Evolutionary conservation across 192 early-diverging fungal species (phyloP), one percentile per base, ranked within the genome.

Genomic region (Neocallimastix lanati): DNA sequence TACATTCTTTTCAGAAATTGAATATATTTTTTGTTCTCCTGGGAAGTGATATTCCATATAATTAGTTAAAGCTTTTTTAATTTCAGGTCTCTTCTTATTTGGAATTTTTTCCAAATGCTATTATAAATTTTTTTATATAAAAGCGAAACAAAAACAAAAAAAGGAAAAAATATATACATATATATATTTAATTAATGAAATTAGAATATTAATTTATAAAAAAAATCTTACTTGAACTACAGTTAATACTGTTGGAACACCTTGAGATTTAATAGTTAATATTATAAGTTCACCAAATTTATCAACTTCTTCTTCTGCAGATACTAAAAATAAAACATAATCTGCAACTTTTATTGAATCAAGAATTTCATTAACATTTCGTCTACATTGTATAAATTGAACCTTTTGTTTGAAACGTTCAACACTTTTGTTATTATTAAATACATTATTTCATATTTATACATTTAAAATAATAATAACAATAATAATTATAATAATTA

Each of bases 341-440:
- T 99, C 97, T 36, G 95, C 94, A 0, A 96, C 92, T 85, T 95
- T 96, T 82, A 92, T 90, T 2, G 91, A 92, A 84, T 98, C 94
- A 79, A 99, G 82, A 38, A 97, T 91, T 50, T 94, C 92, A 79
- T 95, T 84, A 76, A 97, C 87, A 78, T 95, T 91, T 78, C 96
- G 91, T 25, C 85, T 83, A 15, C 92, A 81, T 78, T 93, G 91
- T 1, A 97, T 81, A 78, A 99, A 90, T 83, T 94, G 93, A 13
- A 97, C 79, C 30, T 91, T 93, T 83, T 99, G 97, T 83, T 95
- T 95, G 86, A 97, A 97, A 30, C 94, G 89, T 29, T 92, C 87
- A 13, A 91, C 85, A 29, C 91, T 84, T 80, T 88, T 79, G 21
- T 85, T 29, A 14, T 78, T 58, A n/a, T n/a, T n/a, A n/a, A n/a